Evolutionary conservation across 495 filamentous ascomycete genomes (phyloP).

Genomic region (Penicillium lividum): DNA sequence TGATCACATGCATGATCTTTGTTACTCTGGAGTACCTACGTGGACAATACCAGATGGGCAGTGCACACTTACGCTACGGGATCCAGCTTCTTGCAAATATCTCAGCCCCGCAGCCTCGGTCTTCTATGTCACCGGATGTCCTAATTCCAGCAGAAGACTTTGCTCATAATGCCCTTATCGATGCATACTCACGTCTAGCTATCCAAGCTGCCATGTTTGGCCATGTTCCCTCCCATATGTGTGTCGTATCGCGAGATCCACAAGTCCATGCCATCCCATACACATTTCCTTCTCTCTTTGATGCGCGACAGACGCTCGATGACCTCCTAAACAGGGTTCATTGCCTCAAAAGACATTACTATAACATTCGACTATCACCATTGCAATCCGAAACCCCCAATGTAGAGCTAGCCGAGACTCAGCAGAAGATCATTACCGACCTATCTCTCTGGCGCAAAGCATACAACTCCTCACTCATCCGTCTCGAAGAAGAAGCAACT

Average conservation of each 20-base stretch:
- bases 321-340: conserved; percentile 21
- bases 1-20: conserved; percentile 55
- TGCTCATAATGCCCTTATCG: conserved; percentile 23
- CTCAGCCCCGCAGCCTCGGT: conserved; percentile 1
- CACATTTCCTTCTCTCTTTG: conserved; percentile 9
- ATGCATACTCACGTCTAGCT: conserved; percentile 19
- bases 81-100: conserved; percentile 24
- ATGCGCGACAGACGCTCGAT: conserved; percentile 21
- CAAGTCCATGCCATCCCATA: conserved; percentile 13
- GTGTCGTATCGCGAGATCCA: conserved; percentile 17
- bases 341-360: conserved; percentile 17
- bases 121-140: conserved; percentile 13
- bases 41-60: conserved; percentile 43
- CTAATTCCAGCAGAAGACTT: conserved; percentile 22
- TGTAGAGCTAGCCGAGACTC: conserved; percentile 6
- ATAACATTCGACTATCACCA: not conserved
- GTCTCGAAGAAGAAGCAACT: conserved; percentile 4
- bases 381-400: not conserved
- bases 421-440: conserved; percentile 10
- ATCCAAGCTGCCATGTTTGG: conserved; percentile 26
- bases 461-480: conserved; percentile 10
- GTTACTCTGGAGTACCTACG: conserved; percentile 52
- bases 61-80: conserved; percentile 49
- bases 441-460: conserved; percentile 20
- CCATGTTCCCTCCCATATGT: conserved; percentile 21